Conservation (phyloP, 495 filamentous ascomycete species). For the Copromyces sp. region DNA sequence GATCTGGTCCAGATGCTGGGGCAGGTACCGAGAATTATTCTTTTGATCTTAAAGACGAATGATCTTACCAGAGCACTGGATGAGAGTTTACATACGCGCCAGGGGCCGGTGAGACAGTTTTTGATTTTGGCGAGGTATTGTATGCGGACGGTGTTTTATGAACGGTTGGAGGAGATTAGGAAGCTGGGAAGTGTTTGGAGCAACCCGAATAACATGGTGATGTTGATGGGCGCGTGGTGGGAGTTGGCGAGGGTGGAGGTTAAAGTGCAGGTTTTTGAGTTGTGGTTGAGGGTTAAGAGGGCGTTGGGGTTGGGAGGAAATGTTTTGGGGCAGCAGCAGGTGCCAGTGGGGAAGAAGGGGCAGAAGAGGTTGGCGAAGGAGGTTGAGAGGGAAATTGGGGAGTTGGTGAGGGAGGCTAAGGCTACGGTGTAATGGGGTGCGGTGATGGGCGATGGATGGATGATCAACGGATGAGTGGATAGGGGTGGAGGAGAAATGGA, state of each 20-base stretch:
- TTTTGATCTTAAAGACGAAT: slow-evolving; percentile 96
- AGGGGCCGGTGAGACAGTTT: slow-evolving; percentile 81
- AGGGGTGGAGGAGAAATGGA: no score
- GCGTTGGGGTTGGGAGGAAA: slow-evolving; percentile 22
- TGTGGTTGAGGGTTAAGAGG: slow-evolving; percentile 45
- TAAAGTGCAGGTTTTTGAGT: slow-evolving; percentile 48
- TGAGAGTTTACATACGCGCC: slow-evolving; percentile 81
- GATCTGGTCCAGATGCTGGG: slow-evolving; percentile 82
- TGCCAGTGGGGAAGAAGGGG: neutral
- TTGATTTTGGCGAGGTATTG: slow-evolving; percentile 92
- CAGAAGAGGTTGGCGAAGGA: neutral
- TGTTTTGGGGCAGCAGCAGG: neutral
- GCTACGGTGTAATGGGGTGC: neutral
- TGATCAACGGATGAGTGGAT: neutral
- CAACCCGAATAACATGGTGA: slow-evolving; percentile 36
- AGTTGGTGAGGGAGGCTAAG: neutral
- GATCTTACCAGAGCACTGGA: slow-evolving; percentile 92
- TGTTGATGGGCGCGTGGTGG: slow-evolving; percentile 40
- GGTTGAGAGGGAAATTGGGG: neutral
- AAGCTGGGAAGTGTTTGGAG: slow-evolving; percentile 30
- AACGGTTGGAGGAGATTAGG: slow-evolving; percentile 65
- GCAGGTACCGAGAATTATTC: slow-evolving; percentile 80
- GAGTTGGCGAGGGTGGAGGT: slow-evolving; percentile 40
- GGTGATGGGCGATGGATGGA: neutral
- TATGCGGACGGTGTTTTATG: slow-evolving; percentile 75